Evolutionary conservation across 1,284 basidiomycete species (phyloP), one percentile per base, ranked within the genome.

Genomic region (Ustilago esculenta): DNA sequence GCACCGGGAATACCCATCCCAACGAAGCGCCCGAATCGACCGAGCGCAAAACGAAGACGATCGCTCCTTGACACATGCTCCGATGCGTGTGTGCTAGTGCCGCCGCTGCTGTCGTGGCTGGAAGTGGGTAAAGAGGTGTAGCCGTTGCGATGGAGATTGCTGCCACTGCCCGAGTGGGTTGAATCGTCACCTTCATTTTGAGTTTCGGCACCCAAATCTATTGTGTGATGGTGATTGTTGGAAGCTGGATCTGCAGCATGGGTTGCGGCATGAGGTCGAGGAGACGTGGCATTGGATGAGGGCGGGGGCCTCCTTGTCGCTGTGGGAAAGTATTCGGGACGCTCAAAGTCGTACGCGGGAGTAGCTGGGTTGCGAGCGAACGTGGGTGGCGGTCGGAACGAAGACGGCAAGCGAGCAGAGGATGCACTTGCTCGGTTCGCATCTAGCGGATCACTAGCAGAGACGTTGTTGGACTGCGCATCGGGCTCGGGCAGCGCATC

Each of bases 1-100:
- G 76, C 76, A 21, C 80, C 79, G 3, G 80, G 80, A 3, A 81
- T 69, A 9, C 74, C 64, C 80, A 81, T 81, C 4, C 80, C 80
- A 2, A 79, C 75, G 34, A 79, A 61, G 5, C 73, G 51, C 5
- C 76, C 80, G 32, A 81, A 81, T 8, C 77, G 64, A 12, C 77
- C 80, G 0, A 81, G 47, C 0, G 57, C 59, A 12, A 73, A 46
- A 5, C 79, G 73, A n/a, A 65, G 21, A 1, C 72, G 63, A 33
- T 77, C 75, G 14, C 63, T 37, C 9, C 67, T 48, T 17, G 57
- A 45, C 46, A 63, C 27, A 37, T 46, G 33, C 10, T 66, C 33
- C 11, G 51, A 61, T 7, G 46, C 42, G 43, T 58, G 49, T 17
- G 25, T 27, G 40, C 44, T 54, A n/a, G 41, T 20, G 17, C 25